Evolutionary conservation across 129 eudicot species (phyloP).

Genomic region (Dittrichia graveolens): DNA sequence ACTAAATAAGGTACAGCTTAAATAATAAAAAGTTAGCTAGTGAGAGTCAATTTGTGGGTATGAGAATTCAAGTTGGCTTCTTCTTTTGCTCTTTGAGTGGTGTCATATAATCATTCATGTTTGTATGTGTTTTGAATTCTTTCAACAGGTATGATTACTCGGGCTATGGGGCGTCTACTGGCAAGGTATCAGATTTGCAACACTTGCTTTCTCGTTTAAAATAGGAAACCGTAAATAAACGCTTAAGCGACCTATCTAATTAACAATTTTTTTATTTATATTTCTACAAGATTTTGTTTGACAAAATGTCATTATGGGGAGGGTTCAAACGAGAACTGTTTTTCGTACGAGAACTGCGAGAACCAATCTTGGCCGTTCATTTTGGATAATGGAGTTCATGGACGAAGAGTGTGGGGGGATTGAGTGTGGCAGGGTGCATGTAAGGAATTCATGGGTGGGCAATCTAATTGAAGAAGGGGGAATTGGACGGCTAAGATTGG

Average conservation of each 20-base stretch:
- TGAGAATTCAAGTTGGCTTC: conserved; percentile 30
- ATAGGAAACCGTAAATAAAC: neutral
- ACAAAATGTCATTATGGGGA: too few species aligned
- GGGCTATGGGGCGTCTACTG: conserved; percentile 97
- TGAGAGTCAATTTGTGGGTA: conserved; percentile 36
- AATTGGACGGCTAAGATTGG: too few species aligned
- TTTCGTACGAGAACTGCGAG: too few species aligned
- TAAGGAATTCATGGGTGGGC: too few species aligned
- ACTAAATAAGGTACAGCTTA: conserved; percentile 28
- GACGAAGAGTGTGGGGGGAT: too few species aligned
- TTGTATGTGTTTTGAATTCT: conserved; percentile 20
- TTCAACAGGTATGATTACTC: conserved; percentile 91
- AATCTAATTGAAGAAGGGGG: too few species aligned
- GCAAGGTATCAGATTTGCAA: conserved; percentile 58
- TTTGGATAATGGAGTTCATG: too few species aligned
- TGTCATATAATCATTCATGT: conserved; percentile 22
- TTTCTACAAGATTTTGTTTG: too few species aligned
- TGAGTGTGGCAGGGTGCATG: too few species aligned
- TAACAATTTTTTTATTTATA: neutral
- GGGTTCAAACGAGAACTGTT: too few species aligned
- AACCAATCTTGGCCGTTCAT: too few species aligned
- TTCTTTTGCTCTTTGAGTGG: conserved; percentile 19
- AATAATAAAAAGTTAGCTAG: conserved; percentile 26
- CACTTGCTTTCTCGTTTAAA: conserved; percentile 2
- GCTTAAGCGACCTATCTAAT: neutral